phyloP scores from a whole-genome alignment of 2,329 filamentous ascomycete species.

The Raffaelea arxii region DNA sequence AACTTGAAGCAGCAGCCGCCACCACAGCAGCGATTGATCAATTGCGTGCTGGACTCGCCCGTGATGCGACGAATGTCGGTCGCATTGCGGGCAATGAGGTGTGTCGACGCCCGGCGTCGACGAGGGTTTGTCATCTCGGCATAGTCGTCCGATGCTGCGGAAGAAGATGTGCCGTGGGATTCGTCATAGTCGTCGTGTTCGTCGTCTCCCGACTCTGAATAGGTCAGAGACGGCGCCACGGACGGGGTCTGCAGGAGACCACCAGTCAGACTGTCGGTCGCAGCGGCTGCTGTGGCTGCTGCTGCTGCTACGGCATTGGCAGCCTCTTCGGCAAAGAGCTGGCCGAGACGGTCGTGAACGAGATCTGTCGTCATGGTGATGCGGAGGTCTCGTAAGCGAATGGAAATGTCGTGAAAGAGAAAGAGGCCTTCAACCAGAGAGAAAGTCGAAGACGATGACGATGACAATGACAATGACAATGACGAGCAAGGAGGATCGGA shows the following conservation, averaged over 20 bases:
- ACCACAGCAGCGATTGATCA: conserved; percentile 54
- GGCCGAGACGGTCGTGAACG: conserved; percentile 9
- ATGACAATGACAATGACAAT: no score
- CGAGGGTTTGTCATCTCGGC: conserved; percentile 20
- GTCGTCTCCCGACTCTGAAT: conserved; percentile 52
- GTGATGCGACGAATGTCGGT: conserved; percentile 55
- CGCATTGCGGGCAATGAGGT: conserved; percentile 54
- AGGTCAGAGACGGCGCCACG: conserved; percentile 51
- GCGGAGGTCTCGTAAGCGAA: not conserved
- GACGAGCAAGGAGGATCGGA: not conserved
- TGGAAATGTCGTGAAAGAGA: not conserved
- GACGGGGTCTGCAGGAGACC: conserved; percentile 37
- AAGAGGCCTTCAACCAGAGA: not conserved
- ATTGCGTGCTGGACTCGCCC: conserved; percentile 51
- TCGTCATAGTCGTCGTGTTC: conserved; percentile 42
- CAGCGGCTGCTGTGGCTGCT: conserved; percentile 22
- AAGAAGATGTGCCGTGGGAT: conserved; percentile 30
- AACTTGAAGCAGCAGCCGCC: conserved; percentile 52
- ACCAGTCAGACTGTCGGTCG: conserved; percentile 31
- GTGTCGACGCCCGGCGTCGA: conserved; percentile 57
- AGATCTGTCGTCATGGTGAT: conserved; percentile 10
- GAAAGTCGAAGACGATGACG: not conserved
- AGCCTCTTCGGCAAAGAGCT: conserved; percentile 13
- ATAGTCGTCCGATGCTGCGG: conserved; percentile 15
- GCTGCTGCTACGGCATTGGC: conserved; percentile 9